Conservation (phyloP, 2,329 filamentous ascomycete species). For the Colletotrichum chrysophilum region DNA sequence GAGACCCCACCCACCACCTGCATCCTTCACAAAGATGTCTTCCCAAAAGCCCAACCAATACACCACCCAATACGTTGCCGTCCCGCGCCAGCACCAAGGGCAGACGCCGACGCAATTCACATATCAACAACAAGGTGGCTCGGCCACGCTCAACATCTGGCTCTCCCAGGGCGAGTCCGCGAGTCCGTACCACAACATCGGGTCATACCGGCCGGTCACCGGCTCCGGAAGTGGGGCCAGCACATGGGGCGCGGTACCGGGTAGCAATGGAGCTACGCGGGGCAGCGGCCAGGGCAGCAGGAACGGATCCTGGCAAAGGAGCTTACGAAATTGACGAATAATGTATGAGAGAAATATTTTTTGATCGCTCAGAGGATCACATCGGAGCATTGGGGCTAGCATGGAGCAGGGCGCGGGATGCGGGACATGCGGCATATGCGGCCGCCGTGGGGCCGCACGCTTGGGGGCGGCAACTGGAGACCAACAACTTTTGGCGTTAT, state of each 20-base stretch:
- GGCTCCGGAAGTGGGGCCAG: neutral
- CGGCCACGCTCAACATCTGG: neutral
- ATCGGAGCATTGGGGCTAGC: neutral
- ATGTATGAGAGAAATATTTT: neutral
- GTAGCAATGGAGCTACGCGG: conserved; percentile 1
- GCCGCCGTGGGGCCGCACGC: neutral
- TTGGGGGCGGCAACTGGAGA: neutral
- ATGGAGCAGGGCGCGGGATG: neutral
- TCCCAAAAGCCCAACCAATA: neutral
- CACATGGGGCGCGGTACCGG: neutral
- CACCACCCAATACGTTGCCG: neutral
- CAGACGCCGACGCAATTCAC: neutral
- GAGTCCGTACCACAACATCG: neutral
- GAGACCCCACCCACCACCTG: too few species aligned
- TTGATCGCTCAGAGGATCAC: neutral
- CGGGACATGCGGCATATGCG: neutral
- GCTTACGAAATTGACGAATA: neutral
- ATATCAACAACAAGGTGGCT: neutral
- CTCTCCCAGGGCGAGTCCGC: neutral
- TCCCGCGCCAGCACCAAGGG: neutral
- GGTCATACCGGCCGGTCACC: neutral
- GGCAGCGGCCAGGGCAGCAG: neutral
- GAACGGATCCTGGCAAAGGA: neutral
- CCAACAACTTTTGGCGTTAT: neutral
- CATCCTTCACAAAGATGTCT: neutral